Base-by-base conservation (phyloP, 2,329 filamentous ascomycete species). In the Fusarium secorum region DNA sequence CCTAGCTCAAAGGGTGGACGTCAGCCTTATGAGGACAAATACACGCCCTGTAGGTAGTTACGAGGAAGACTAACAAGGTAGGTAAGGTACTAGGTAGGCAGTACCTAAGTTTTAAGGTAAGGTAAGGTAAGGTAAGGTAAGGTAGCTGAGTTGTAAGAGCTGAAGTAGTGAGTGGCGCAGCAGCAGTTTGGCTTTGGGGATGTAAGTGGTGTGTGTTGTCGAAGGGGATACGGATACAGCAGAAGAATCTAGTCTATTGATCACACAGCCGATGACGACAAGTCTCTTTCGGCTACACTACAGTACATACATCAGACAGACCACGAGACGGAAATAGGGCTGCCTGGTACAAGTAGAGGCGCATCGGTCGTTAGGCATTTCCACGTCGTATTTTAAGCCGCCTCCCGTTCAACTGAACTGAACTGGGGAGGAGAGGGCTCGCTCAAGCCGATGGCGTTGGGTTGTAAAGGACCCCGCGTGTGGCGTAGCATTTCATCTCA, bases 21-120 rank as follows among this genome's bases (percentile, higher is more conserved):
- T 55, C 69, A 72, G 69, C 69, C 69, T 68, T 69, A 56, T 52
- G 39, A 28, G 42, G 30, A 39, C 35, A 45, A 70, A 69, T 26
- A 36, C 52, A 28, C 41, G 28, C 20, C 44, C 32, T 57, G 41
- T 39, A 42, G 36, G 35, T 10, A 28, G 24, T 18, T 60, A 30
- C n/a, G 41, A n/a, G 54, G 11, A 6, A 45, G 42, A 45, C 42
- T 26, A 44, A 11, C 11, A n/a, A 38, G 11, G 18, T 36, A 38
- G 20, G n/a, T n/a, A n/a, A n/a, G n/a, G n/a, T n/a, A n/a, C n/a
- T n/a, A n/a, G n/a, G 20, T 38, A 38, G 35, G 35, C 17, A 33
- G 32, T 9, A n/a, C 18, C 36, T 14, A 36, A 18, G 35, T 18
- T 18, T 36, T 36, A 36, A 36, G 32, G 32, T 33, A 33, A 17